These are phyloP conservation scores for Lunasporangiospora selenospora DNA, from an alignment of 192 early-diverging fungal species.

Conservation along the genomic window DNA sequence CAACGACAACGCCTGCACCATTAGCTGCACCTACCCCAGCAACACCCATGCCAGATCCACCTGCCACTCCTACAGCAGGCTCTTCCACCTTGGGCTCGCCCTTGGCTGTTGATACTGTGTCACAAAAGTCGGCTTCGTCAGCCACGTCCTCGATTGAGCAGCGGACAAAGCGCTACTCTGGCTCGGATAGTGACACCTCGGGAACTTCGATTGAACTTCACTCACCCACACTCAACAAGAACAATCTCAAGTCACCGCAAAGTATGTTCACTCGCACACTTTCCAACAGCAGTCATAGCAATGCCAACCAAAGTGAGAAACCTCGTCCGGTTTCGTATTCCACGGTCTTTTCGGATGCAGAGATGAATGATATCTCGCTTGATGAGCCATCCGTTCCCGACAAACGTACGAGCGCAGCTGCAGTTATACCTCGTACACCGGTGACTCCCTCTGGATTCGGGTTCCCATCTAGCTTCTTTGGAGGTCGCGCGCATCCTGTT, in stretches of 20 bases:
- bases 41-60: background rate
- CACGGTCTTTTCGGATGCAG: conserved; percentile 48
- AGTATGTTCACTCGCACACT: conserved; percentile 16
- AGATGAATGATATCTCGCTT: conserved; percentile 52
- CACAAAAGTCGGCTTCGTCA: conserved; percentile 42
- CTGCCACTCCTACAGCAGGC: background rate
- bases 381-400: conserved; percentile 27
- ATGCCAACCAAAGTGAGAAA: conserved; percentile 16
- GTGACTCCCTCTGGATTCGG: conserved; percentile 33
- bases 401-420: conserved; percentile 27
- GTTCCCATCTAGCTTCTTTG: conserved; percentile 33
- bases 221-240: conserved; percentile 30
- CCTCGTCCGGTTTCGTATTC: conserved; percentile 39
- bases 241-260: conserved; percentile 1
- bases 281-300: conserved; percentile 11
- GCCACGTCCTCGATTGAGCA: conserved; percentile 16
- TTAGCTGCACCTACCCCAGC: background rate
- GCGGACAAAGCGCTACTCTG: conserved; percentile 28
- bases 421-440: conserved; percentile 20
- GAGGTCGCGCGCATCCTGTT: conserved; percentile 4
- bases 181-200: conserved; percentile 40
- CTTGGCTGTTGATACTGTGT: conserved; percentile 27
- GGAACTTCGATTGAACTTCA: conserved; percentile 43
- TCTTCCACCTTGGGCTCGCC: background rate
- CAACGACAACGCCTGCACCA: background rate